Conservation (phyloP, 2,329 filamentous ascomycete genomes). For the Claviceps purpurea region DNA sequence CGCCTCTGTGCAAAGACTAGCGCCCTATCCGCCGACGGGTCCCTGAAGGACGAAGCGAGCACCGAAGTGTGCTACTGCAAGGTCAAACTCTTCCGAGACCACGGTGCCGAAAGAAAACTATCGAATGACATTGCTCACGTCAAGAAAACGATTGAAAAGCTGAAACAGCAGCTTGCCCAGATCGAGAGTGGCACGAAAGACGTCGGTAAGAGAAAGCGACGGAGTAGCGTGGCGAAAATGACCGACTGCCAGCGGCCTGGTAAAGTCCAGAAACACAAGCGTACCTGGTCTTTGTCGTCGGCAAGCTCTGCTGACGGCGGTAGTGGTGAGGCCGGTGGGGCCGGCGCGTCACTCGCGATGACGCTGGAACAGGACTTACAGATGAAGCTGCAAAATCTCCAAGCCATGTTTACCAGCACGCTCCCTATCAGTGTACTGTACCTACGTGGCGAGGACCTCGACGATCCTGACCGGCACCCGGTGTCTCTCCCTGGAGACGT, state of each 20-base stretch:
- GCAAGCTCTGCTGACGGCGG: conserved; percentile 43
- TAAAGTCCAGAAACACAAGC: conserved; percentile 82
- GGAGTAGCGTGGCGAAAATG: conserved; percentile 32
- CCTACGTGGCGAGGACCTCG: conserved; percentile 60
- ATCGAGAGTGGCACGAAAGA: conserved; percentile 55
- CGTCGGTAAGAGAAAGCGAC: conserved; percentile 50
- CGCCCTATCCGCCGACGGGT: conserved; percentile 40
- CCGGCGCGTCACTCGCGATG: conserved; percentile 28
- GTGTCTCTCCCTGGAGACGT: conserved; percentile 59
- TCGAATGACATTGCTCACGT: conserved; percentile 91
- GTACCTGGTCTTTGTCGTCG: conserved; percentile 92
- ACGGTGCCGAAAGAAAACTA: conserved; percentile 87
- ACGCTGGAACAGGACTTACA: conserved; percentile 63
- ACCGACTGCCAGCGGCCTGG: conserved; percentile 48
- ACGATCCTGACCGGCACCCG: conserved; percentile 69
- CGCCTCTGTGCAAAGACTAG: conserved; percentile 85
- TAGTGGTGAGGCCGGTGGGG: conserved; percentile 17
- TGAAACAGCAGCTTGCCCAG: conserved; percentile 86
- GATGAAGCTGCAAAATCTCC: conserved; percentile 61
- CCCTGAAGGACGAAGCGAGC: conserved; percentile 30
- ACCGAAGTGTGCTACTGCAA: conserved; percentile 86
- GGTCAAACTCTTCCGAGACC: conserved; percentile 92
- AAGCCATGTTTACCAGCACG: conserved; percentile 83
- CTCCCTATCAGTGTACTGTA: conserved; percentile 66
- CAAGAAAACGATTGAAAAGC: conserved; percentile 91